Percentiles rank a stretch among this genome's conserved stretches.
phyloP scores from a whole-genome alignment of 2,329 filamentous ascomycete species.

The Byssochlamys sp. region DNA sequence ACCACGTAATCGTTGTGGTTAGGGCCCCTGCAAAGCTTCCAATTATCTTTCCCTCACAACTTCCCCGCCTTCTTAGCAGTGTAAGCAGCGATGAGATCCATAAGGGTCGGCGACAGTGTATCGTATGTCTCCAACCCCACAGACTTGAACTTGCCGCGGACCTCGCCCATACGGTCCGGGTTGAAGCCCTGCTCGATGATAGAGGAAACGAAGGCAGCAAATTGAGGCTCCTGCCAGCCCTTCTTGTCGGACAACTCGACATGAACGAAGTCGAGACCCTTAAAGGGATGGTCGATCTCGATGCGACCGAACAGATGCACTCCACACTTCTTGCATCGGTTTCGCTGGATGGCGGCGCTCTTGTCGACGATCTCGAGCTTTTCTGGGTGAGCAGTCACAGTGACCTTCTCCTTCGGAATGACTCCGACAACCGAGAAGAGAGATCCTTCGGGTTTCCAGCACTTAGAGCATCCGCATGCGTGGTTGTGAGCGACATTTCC shows the following conservation, averaged over 20 bases:
- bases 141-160: slow-evolving; percentile 45
- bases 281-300: slow-evolving; percentile 55
- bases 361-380: slow-evolving; percentile 51
- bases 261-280: slow-evolving; percentile 61
- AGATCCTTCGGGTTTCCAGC: slow-evolving; percentile 57
- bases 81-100: slow-evolving; percentile 53
- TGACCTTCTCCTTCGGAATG: slow-evolving; percentile 46
- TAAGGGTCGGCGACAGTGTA: slow-evolving; percentile 50
- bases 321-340: slow-evolving; percentile 53
- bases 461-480: slow-evolving; percentile 62
- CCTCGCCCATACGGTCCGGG: slow-evolving; percentile 45
- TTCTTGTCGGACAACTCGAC: slow-evolving; percentile 49
- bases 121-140: slow-evolving; percentile 56
- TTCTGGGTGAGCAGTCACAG: slow-evolving; percentile 47
- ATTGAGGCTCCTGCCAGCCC: slow-evolving; percentile 65
- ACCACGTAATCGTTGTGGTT: not conserved
- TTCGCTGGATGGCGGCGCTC: slow-evolving; percentile 49
- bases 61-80: slow-evolving; percentile 41
- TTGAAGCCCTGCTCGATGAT: slow-evolving; percentile 60
- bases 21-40: not conserved
- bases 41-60: slow-evolving; percentile 9
- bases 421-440: slow-evolving; percentile 58
- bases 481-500: slow-evolving; percentile 59
- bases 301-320: slow-evolving; percentile 58
- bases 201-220: slow-evolving; percentile 58